A percentile compares a stretch with the other conserved stretches of the same genome.
Evolutionary conservation across 1,284 basidiomycete genomes (phyloP).

Genomic region (Boletellus deceptivus): DNA sequence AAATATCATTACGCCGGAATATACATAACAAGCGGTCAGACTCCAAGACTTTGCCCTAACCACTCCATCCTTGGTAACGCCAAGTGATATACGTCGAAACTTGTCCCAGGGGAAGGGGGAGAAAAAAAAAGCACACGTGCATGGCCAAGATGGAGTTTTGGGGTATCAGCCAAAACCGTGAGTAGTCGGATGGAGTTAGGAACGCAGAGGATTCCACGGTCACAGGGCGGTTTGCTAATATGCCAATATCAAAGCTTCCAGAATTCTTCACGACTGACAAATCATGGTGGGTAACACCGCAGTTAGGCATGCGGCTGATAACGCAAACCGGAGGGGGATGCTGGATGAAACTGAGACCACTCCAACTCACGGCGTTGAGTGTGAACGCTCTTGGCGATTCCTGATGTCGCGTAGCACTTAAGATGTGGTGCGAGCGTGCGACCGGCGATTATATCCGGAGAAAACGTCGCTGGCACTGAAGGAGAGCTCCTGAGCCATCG

Average conservation of each 20-base stretch:
- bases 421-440: conserved; percentile 3
- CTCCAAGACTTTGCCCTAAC: no score
- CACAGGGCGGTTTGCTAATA: conserved; percentile 3
- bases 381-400: conserved; percentile 1
- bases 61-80: conserved; percentile 1
- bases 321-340: background rate
- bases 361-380: background rate
- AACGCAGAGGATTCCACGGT: no score
- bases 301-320: background rate
- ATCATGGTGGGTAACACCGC: conserved; percentile 3
- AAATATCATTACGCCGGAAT: background rate
- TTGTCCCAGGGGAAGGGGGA: conserved; percentile 2
- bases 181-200: no score
- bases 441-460: background rate
- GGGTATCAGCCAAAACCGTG: conserved; percentile 3
- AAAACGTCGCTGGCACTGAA: background rate
- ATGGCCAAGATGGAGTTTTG: conserved; percentile 7
- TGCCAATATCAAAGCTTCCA: conserved; percentile 3
- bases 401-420: background rate
- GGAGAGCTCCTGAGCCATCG: background rate
- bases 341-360: background rate
- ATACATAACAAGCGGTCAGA: no score
- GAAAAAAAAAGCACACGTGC: background rate
- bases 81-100: background rate
- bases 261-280: conserved; percentile 8